Evolutionary conservation across 192 early-diverging fungal species (phyloP).

Genomic region (Chytriomyces sp.): DNA sequence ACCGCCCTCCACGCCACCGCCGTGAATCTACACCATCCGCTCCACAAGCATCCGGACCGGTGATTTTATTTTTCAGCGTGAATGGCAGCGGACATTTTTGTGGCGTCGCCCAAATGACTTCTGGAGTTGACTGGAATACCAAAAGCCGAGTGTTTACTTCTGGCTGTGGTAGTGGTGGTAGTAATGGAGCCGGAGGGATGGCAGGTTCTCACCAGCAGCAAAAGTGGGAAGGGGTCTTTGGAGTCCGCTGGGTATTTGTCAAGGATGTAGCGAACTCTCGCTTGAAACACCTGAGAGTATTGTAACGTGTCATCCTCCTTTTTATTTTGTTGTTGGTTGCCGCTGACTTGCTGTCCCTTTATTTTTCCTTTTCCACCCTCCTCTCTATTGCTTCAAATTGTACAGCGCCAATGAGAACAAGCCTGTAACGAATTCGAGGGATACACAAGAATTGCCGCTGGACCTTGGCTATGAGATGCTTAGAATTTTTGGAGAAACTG

Average conservation of each 20-base stretch:
- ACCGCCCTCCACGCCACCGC: background rate
- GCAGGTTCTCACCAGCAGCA: background rate
- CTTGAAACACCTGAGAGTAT: conserved; percentile 52
- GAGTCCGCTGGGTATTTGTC: conserved; percentile 58
- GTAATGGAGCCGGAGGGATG: background rate
- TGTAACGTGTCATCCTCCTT: conserved; percentile 31
- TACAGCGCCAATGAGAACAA: conserved; percentile 58
- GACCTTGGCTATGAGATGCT: conserved; percentile 59
- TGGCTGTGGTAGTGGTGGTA: background rate
- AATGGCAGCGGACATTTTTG: conserved; percentile 63
- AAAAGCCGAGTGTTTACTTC: conserved; percentile 46
- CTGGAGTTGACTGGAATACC: conserved; percentile 47
- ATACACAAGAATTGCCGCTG: conserved; percentile 58
- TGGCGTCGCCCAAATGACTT: conserved; percentile 61
- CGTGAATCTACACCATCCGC: background rate
- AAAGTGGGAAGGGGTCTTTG: conserved; percentile 61
- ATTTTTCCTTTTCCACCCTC: conserved; percentile 3
- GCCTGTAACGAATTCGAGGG: conserved; percentile 65
- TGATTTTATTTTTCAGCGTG: conserved; percentile 62
- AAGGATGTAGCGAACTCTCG: conserved; percentile 61
- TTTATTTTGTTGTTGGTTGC: background rate
- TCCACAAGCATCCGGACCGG: conserved; percentile 19
- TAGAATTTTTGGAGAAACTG: conserved; percentile 45
- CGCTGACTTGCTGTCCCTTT: background rate
- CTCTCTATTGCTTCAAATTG: no score